phyloP scores from a whole-genome alignment of 2,329 filamentous ascomycete species.

The Cryphonectria parasitica region DNA sequence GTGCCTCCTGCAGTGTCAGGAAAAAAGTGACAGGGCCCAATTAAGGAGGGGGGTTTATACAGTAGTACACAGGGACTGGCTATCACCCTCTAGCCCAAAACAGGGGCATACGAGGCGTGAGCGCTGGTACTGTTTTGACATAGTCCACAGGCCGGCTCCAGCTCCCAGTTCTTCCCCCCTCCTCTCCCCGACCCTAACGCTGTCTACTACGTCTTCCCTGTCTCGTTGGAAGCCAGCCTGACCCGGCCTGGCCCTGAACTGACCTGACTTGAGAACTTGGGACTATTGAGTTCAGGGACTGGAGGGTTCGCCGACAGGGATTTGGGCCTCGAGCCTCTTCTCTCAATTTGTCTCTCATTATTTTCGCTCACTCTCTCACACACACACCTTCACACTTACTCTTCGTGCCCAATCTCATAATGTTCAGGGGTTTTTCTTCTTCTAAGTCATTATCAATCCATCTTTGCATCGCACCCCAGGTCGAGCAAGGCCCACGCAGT shows the following conservation, averaged over 20 bases:
- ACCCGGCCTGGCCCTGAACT: background rate
- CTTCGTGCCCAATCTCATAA: background rate
- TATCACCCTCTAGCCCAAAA: background rate
- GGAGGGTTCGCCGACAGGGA: background rate
- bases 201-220: background rate
- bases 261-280: background rate
- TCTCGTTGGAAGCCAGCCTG: background rate
- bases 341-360: background rate
- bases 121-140: constrained; percentile 7
- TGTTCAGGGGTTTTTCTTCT: background rate
- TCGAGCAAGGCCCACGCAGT: background rate
- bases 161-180: background rate
- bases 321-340: constrained; percentile 1
- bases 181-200: background rate
- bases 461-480: background rate
- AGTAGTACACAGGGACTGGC: background rate
- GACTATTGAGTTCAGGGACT: constrained; percentile 1
- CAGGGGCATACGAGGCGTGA: background rate
- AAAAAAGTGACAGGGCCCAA: background rate
- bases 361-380: background rate
- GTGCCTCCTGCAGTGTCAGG: background rate
- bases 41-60: background rate
- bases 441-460: background rate
- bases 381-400: background rate
- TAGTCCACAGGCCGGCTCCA: background rate